Evolutionary conservation across 2,329 filamentous ascomycete species (phyloP).

Genomic region (Aureobasidium uvarum): DNA sequence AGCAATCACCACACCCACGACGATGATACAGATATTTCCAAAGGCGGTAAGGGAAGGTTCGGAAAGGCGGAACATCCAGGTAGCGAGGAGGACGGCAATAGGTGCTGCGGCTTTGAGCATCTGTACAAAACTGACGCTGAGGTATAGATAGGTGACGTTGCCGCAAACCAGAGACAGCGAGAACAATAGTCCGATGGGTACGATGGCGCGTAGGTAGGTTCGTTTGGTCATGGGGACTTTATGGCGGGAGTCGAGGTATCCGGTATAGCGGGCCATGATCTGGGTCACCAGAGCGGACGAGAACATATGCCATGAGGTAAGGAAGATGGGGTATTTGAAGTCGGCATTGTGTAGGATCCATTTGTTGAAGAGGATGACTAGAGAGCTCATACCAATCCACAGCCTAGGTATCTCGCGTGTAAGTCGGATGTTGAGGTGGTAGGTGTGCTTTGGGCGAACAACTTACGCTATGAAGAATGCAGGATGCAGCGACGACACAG

Average conservation of each 20-base stretch:
- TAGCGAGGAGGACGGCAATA: conserved; percentile 31
- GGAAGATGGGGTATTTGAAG: conserved; percentile 51
- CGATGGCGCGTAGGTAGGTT: conserved; percentile 33
- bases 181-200: conserved; percentile 34
- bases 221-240: conserved; percentile 33
- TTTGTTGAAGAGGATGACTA: conserved; percentile 89
- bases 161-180: conserved; percentile 32
- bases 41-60: conserved; percentile 29
- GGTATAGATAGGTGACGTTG: conserved; percentile 33
- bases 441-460: not conserved
- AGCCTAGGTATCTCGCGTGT: conserved; percentile 44
- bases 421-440: not conserved
- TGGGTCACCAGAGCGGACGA: conserved; percentile 34
- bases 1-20: conserved; percentile 31
- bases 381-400: conserved; percentile 80
- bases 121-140: conserved; percentile 34
- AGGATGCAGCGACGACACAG: conserved; percentile 59
- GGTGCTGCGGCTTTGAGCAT: conserved; percentile 34
- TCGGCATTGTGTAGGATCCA: conserved; percentile 74
- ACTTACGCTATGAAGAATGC: conserved; percentile 75
- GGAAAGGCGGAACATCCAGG: conserved; percentile 30
- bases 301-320: conserved; percentile 34
- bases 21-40: conserved; percentile 32
- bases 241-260: conserved; percentile 31
- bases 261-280: conserved; percentile 32